These are phyloP conservation scores for Ceratocystis lukuohia DNA, from an alignment of 2,329 filamentous ascomycete genomes.

Conservation along the genomic window DNA sequence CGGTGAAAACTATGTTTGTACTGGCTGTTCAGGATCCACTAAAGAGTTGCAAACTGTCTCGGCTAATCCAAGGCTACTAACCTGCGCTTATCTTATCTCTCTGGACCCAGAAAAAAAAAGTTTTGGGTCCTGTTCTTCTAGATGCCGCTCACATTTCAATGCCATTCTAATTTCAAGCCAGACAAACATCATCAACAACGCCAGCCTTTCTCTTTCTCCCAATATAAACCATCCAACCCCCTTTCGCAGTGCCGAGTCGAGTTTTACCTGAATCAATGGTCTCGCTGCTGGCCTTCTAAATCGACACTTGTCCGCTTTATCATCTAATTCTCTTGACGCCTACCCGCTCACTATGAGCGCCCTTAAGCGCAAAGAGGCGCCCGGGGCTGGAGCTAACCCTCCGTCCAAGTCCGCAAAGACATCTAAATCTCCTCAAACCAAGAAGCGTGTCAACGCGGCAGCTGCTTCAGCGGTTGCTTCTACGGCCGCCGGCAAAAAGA, in stretches of 20 bases:
- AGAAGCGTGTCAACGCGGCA: conserved; percentile 30
- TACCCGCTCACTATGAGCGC: conserved; percentile 33
- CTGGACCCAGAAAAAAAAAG: conserved; percentile 25
- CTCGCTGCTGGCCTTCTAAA: conserved; percentile 8
- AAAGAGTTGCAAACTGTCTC: neutral
- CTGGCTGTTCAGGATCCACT: too few relatives aligned
- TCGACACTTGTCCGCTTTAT: conserved; percentile 10
- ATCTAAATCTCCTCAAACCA: conserved; percentile 33
- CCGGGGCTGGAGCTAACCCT: conserved; percentile 36
- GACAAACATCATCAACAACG: neutral
- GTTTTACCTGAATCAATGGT: neutral
- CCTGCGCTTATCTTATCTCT: conserved; percentile 20
- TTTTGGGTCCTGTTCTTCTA: conserved; percentile 20
- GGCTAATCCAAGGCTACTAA: neutral
- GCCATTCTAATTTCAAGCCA: neutral
- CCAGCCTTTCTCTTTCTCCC: neutral
- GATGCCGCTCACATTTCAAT: neutral
- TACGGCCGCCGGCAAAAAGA: conserved; percentile 21
- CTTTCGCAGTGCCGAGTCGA: conserved; percentile 12
- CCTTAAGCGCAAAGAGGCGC: conserved; percentile 46
- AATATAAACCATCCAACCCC: neutral
- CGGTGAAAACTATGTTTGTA: too few relatives aligned
- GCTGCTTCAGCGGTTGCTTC: conserved; percentile 10
- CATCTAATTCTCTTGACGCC: conserved; percentile 18
- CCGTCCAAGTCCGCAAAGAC: conserved; percentile 37